A percentile compares a stretch with the other conserved stretches of the same genome.
Evolutionary conservation across 257 asterid genomes (phyloP).

Genomic region (Salvia rosmarinus): DNA sequence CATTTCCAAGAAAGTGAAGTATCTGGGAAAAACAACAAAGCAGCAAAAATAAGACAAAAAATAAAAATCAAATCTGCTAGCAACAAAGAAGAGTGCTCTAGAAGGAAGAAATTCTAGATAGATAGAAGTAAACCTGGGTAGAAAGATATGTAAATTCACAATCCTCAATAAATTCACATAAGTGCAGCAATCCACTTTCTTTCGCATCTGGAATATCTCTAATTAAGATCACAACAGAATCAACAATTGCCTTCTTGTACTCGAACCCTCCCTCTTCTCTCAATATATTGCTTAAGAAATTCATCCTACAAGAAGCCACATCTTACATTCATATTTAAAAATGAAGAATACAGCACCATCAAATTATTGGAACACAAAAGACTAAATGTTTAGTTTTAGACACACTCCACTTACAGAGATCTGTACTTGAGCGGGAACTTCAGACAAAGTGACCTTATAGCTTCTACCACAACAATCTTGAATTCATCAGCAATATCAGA

Average conservation of each 20-base stretch:
- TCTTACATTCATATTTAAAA: constrained; percentile 1
- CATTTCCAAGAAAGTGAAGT: constrained; percentile 93
- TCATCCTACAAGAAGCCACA: constrained; percentile 64
- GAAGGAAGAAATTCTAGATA: constrained; percentile 23
- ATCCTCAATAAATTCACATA: constrained; percentile 96
- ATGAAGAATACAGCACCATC: constrained; percentile 2
- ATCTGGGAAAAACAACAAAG: constrained; percentile 48
- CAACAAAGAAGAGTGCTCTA: constrained; percentile 18
- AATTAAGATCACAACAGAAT: constrained; percentile 90
- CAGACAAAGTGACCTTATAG: constrained; percentile 89
- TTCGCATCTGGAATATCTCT: constrained; percentile 97
- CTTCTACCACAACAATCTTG: constrained; percentile 96
- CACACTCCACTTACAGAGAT: constrained; percentile 73
- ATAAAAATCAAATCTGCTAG: constrained; percentile 15
- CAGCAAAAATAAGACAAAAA: constrained; percentile 8
- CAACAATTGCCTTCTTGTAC: constrained; percentile 92
- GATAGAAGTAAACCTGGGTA: constrained; percentile 69
- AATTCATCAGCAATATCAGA: constrained; percentile 98
- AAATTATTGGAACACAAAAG: constrained; percentile 29
- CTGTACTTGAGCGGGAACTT: constrained; percentile 93
- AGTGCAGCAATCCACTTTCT: constrained; percentile 89
- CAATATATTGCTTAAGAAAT: constrained; percentile 89
- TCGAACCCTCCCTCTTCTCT: constrained; percentile 98
- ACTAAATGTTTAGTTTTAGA: constrained; percentile 17
- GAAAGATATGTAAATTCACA: constrained; percentile 98